Evolutionary conservation across 1,284 basidiomycete genomes (phyloP).

Genomic region (Marasmius oreades): DNA sequence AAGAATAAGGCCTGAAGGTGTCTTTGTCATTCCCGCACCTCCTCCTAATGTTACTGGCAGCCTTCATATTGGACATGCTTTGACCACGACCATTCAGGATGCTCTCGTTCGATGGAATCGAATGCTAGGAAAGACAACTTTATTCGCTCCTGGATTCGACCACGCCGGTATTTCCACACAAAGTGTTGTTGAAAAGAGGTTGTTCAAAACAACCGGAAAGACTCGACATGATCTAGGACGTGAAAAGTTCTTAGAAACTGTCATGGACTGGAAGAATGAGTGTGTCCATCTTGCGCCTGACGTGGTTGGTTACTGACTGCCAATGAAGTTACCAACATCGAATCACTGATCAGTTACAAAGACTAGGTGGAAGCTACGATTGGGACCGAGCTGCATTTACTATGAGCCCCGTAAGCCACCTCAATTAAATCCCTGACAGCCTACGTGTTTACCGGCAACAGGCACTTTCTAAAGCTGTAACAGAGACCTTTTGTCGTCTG

Average conservation of each 20-base stretch:
- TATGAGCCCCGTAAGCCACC: slow-evolving; percentile 78
- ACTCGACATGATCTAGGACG: slow-evolving; percentile 93
- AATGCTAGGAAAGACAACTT: slow-evolving; percentile 91
- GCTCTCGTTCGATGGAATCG: slow-evolving; percentile 89
- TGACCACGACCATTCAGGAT: slow-evolving; percentile 94
- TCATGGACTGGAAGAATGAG: slow-evolving; percentile 98
- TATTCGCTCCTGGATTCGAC: slow-evolving; percentile 95
- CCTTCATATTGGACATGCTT: slow-evolving; percentile 94
- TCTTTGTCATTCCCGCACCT: slow-evolving; percentile 89
- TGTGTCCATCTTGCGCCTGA: slow-evolving; percentile 33
- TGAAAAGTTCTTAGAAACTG: slow-evolving; percentile 88
- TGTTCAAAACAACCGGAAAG: slow-evolving; percentile 82
- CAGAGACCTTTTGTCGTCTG: slow-evolving; percentile 88
- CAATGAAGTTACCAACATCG: slow-evolving; percentile 76
- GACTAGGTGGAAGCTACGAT: slow-evolving; percentile 93
- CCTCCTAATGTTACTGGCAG: slow-evolving; percentile 99
- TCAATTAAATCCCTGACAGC: too few relatives aligned
- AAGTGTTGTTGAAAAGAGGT: slow-evolving; percentile 93
- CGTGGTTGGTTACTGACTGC: slow-evolving; percentile 5
- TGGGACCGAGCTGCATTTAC: slow-evolving; percentile 96
- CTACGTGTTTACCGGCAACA: too few relatives aligned
- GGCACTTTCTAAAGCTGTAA: slow-evolving; percentile 83
- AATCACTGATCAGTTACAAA: slow-evolving; percentile 87
- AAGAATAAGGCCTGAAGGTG: slow-evolving; percentile 54
- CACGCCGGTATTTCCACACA: slow-evolving; percentile 99